phyloP scores from a whole-genome alignment of 371 early-diverging fungal genomes.

The Rhizopus stolonifer region DNA sequence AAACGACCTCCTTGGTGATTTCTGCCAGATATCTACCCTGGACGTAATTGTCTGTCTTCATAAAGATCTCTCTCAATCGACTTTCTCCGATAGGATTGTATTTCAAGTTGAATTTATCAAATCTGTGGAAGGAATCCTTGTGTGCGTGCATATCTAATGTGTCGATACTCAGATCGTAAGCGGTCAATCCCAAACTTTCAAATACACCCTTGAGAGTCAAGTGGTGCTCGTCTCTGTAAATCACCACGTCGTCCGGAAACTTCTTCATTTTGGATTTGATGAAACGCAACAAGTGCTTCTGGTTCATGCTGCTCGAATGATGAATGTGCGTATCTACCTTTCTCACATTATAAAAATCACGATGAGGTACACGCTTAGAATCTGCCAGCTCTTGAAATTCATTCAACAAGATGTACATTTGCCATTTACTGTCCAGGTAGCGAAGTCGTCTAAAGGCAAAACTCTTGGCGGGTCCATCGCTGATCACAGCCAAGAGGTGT shows the following conservation, averaged over 20 bases:
- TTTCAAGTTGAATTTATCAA: constrained; percentile 98
- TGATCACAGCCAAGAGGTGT: constrained; percentile 76
- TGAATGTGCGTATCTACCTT: constrained; percentile 99
- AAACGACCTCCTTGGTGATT: constrained; percentile 91
- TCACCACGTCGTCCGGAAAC: constrained; percentile 73
- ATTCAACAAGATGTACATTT: constrained; percentile 88
- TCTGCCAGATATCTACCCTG: constrained; percentile 93
- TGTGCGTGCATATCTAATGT: constrained; percentile 97
- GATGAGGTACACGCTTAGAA: constrained; percentile 90
- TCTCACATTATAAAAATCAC: constrained; percentile 98
- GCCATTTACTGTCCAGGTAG: constrained; percentile 94
- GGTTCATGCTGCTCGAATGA: constrained; percentile 97
- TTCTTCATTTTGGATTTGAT: constrained; percentile 96
- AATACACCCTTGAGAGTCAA: constrained; percentile 84
- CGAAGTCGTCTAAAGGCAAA: constrained; percentile 93
- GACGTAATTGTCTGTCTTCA: constrained; percentile 97
- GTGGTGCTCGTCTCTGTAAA: constrained; percentile 72
- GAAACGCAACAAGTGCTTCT: constrained; percentile 96
- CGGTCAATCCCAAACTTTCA: constrained; percentile 90
- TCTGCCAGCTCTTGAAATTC: constrained; percentile 96
- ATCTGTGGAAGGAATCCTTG: constrained; percentile 87
- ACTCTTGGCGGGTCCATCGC: constrained; percentile 94
- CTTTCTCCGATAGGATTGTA: constrained; percentile 93
- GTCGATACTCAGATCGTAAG: constrained; percentile 96
- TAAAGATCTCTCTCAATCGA: constrained; percentile 81